Percentiles rank a stretch among this genome's conserved stretches.
Evolutionary conservation across 192 early-diverging fungal species (phyloP).

Genomic region (Diversispora epigaea): DNA sequence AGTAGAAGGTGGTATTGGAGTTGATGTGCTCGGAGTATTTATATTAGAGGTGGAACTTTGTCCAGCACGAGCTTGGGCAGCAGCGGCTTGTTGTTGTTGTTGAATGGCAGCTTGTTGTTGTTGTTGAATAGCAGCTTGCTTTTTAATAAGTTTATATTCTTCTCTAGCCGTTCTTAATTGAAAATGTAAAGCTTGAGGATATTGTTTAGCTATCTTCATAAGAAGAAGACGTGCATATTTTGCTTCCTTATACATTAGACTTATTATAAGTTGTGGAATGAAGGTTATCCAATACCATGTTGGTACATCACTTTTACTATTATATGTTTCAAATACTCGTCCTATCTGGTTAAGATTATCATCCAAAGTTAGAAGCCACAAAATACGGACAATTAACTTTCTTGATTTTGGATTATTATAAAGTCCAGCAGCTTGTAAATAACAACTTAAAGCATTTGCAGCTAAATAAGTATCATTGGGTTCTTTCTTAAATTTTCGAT

Average conservation of each 20-base stretch:
- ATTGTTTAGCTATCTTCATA: slow-evolving; percentile 91
- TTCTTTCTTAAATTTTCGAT: slow-evolving; percentile 83
- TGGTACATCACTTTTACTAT: slow-evolving; percentile 77
- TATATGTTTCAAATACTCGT: slow-evolving; percentile 79
- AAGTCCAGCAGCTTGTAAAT: slow-evolving; percentile 90
- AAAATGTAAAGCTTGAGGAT: slow-evolving; percentile 93
- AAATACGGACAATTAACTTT: slow-evolving; percentile 87
- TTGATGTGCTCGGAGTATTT: slow-evolving; percentile 38
- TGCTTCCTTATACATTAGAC: slow-evolving; percentile 79
- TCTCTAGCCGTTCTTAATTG: slow-evolving; percentile 90
- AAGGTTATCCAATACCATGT: slow-evolving; percentile 99
- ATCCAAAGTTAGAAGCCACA: slow-evolving; percentile 93
- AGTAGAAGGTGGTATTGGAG: slow-evolving; percentile 30
- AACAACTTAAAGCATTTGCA: slow-evolving; percentile 90
- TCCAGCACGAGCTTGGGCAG: slow-evolving; percentile 11
- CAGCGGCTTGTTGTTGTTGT: slow-evolving; percentile 34
- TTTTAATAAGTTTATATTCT: slow-evolving; percentile 73
- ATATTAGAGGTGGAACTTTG: slow-evolving; percentile 7
- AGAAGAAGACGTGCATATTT: slow-evolving; percentile 79
- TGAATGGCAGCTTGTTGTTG: slow-evolving; percentile 30
- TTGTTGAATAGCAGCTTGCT: slow-evolving; percentile 33
- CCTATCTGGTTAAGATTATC: slow-evolving; percentile 72
- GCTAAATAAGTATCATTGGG: slow-evolving; percentile 80
- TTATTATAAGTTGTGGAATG: slow-evolving; percentile 89
- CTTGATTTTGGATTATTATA: slow-evolving; percentile 84